Percentiles rank a stretch among this genome's conserved stretches.
phyloP scores from a whole-genome alignment of 31 red algal genomes.

The Endocladia muricata region DNA sequence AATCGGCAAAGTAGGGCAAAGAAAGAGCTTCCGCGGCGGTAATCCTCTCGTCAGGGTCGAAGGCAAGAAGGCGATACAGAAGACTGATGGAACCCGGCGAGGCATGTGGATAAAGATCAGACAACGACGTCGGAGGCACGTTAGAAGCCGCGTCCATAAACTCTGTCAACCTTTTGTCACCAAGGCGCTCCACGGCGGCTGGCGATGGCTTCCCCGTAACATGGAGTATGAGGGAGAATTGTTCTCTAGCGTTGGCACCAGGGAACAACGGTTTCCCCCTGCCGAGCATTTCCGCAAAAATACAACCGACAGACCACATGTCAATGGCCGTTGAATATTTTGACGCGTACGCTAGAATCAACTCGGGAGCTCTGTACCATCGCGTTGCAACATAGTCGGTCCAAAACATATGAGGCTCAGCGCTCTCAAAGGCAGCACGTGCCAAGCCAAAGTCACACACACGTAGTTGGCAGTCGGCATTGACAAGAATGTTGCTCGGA shows the following conservation, averaged over 20 bases:
- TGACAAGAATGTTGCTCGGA: conserved; percentile 76
- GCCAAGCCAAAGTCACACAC: conserved; percentile 89
- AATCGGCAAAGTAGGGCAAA: conserved; percentile 82
- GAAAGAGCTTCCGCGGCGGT: conserved; percentile 60
- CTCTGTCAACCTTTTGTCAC: conserved; percentile 46
- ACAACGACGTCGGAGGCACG: conserved; percentile 25
- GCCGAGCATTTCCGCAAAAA: conserved; percentile 84
- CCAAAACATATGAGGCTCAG: conserved; percentile 71
- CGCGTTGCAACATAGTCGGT: conserved; percentile 84
- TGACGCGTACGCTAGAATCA: conserved; percentile 65
- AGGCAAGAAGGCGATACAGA: conserved; percentile 64
- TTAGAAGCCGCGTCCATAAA: conserved; percentile 31
- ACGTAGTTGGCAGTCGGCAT: conserved; percentile 55
- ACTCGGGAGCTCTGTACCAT: conserved; percentile 59
- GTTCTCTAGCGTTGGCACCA: conserved; percentile 65
- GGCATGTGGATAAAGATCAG: conserved; percentile 48
- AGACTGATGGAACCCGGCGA: conserved; percentile 57
- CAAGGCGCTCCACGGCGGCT: conserved; percentile 58
- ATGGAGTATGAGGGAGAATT: conserved; percentile 79
- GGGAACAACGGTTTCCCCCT: conserved; percentile 74
- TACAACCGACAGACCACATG: conserved; percentile 86
- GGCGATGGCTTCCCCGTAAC: conserved; percentile 79
- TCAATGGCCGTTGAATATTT: conserved; percentile 88
- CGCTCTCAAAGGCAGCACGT: conserved; percentile 51
- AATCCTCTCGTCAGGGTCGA: conserved; percentile 82